Conservation (phyloP, 2,329 filamentous ascomycete genomes). For the Periconia sp. region DNA sequence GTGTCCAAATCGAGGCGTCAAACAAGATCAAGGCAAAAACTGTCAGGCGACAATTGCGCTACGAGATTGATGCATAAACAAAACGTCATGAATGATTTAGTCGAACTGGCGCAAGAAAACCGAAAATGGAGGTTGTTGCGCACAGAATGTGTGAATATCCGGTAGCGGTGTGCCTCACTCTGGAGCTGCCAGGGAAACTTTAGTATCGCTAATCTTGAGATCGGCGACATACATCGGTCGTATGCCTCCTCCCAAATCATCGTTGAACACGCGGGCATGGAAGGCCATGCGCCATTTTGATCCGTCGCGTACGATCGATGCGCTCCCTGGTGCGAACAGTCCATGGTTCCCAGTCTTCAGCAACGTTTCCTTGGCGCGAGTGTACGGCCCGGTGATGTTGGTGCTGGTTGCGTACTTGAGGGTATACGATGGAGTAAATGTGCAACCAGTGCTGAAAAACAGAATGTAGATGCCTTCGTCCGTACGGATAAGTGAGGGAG, state of each 20-base stretch:
- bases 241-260: conserved; percentile 1
- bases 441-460: conserved; percentile 66
- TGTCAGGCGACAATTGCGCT: too few relatives aligned
- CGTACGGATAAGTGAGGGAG: conserved; percentile 56
- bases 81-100: too few relatives aligned
- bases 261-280: conserved; percentile 9
- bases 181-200: background rate
- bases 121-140: too few relatives aligned
- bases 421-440: conserved; percentile 56
- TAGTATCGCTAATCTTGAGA: conserved; percentile 7
- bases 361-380: conserved; percentile 5
- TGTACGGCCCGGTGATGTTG: conserved; percentile 20
- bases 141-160: too few relatives aligned
- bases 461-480: conserved; percentile 58
- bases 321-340: conserved; percentile 10
- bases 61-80: too few relatives aligned
- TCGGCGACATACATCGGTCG: conserved; percentile 6
- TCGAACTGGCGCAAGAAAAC: too few relatives aligned
- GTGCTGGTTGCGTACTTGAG: conserved; percentile 60
- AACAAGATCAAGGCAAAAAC: too few relatives aligned
- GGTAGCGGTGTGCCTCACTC: background rate
- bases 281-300: conserved; percentile 9
- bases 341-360: conserved; percentile 5
- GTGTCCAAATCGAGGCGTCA: too few relatives aligned
- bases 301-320: conserved; percentile 4